Base-by-base conservation (phyloP, 2,329 filamentous ascomycete species). In the Talaromyces sp. region DNA sequence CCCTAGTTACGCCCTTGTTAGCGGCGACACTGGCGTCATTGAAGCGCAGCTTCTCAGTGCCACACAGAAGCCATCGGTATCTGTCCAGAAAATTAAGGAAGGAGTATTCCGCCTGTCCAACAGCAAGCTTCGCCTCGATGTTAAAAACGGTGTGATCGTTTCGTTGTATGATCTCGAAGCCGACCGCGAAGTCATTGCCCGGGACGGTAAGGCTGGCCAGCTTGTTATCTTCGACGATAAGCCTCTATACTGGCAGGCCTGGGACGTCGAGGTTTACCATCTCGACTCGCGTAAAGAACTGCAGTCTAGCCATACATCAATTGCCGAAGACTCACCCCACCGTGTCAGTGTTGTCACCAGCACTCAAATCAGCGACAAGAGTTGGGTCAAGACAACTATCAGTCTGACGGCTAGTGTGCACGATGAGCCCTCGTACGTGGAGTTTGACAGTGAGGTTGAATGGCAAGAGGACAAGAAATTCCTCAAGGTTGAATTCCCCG, bases 401-500 rank as follows among this genome's bases (percentile, higher is more conserved):
- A 92, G 86, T 61, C 83, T 99, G 22, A 82, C 87, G 2, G 89
- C 91, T 1, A 84, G 86, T 15, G 77, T 90, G 22, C 81, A 86
- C 57, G 85, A 85, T 44, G 80, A 86, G 36, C 84, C 85, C 33
- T 89, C 88, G 0, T 88, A 86, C 65, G 84, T 98, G 17, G 90
- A 96, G 66, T 87, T 93, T 65, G 84, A 86, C 47, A 89, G 88
- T 57, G 91, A 96, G 67, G 91, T 98, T n/a, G 91, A 97, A 72
- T 99, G 95, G 95, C 90, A 89, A 67, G 95, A 99, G 76, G 92
- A 87, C 13, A 97, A 95, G 89, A 96, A 95, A 73, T 98, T 98
- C 82, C 84, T 99, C 71, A 99, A 99, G 81, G 93, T 98, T 57
- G 95, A 99, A 74, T 99, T 99, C 78, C 93, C 95, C 0, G 93